Evolutionary conservation across 108 stramenopile species (phyloP), one percentile per base, ranked within the genome.

Genomic region (Pseudonitzschia multistriata): DNA sequence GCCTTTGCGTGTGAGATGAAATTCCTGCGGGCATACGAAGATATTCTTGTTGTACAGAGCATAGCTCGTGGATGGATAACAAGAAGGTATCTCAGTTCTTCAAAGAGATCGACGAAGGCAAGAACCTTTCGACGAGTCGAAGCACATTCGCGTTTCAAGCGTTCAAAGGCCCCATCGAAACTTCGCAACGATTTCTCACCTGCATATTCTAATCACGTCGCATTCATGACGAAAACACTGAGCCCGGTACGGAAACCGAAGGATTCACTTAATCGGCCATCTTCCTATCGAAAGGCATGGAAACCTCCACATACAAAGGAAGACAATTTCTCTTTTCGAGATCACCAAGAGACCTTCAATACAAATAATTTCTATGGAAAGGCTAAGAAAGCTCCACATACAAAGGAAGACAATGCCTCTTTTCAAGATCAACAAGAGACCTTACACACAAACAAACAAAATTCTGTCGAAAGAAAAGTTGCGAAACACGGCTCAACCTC

Each of bases 11-110:
- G 81, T 17, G 84, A 84, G 64, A 83, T 87, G 80, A 73, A 66
- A 35, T 87, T 84, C 55, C 57, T 88, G 21, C 76, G 83, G 47
- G 70, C 54, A 7, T 81, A 88, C 49, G 83, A 81, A 48, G 80
- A 83, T 55, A 78, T 88, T 36, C 57, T 88, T 39, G 73, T 88
- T 28, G 78, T 82, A 2, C 90, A 91, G 74, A 85, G 84, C 68
- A 71, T 87, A 37, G 76, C 67, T 34, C 77, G 90, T 42, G 70
- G 87, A 27, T 91, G 87, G 90, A 21, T 79, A 14, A 54, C 72
- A 24, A 59, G 66, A 21, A 50, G 68, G 34, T n/a, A 35, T 3
- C 24, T 76, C 24, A 15, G 73, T 37, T 71, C 61, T 0, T 71
- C 42, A 61, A 17, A 66, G 31, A 33, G 47, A 31, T 21, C 53